Evolutionary conservation across 1,284 basidiomycete genomes (phyloP), one percentile per base, ranked within the genome.

Genomic region (Athelia psychrophila): DNA sequence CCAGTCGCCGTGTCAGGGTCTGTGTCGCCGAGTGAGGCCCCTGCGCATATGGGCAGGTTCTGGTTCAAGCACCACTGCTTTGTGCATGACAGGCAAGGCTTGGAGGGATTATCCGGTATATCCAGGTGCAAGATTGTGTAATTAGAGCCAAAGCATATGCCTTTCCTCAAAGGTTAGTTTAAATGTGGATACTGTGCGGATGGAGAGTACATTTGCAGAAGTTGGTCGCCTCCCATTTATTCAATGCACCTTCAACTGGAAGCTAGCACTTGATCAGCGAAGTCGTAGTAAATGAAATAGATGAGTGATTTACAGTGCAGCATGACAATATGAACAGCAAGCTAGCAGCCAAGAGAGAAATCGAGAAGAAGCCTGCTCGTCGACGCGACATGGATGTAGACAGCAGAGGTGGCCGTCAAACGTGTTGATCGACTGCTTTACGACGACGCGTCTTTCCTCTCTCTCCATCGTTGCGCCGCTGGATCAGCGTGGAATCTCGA

Each of bases 11-110:
- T 93, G 68, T 98, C 94, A 20, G 87, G 89, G 70, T 98, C 84
- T 33, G 90, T 86, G 61, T 93, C 89, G 24, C 93, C 94, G 32
- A 93, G 72, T 49, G 86, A 79, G 30, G 95, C 95, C 42, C 89
- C 91, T 49, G 82, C 77, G 64, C 95, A 97, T 49, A 94, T 95
- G 6, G 80, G 73, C 25, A 97, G 78, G 64, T 95, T 93, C 69
- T 93, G 95, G 64, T 96, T 93, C 49, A 95, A 75, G 71, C 95
- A 98, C 87, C 94, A 98, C 66, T 95, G 90, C 61, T 93, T 92
- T 10, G 93, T 97, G 67, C 95, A 98, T 5, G 89, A 88, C 20
- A 94, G 74, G 69, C 95, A 98, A 6, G 94, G 94, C 67, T 95
- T 92, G 24, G 81, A 81, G 2, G 91, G 90, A 60, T 91, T 88